These are phyloP conservation scores for Guadua angustifolia DNA, from an alignment of 176 grass and related monocot genomes.

Conservation along the genomic window DNA sequence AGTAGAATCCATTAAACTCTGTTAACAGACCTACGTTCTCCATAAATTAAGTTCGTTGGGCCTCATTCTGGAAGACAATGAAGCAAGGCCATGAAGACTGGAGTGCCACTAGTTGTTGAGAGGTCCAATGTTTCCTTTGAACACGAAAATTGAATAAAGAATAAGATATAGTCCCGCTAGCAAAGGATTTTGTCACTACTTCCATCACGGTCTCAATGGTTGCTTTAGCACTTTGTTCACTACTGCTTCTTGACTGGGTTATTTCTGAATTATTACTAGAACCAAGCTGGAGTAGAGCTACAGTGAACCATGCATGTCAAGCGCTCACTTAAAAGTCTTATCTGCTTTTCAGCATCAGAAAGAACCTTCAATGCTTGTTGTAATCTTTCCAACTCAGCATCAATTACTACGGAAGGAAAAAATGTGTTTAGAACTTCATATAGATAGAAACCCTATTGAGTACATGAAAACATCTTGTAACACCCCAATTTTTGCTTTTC, in stretches of 20 bases:
- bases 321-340: conserved; percentile 88
- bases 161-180: conserved; percentile 54
- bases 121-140: conserved; percentile 47
- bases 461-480: not conserved
- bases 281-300: conserved; percentile 92
- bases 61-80: conserved; percentile 52
- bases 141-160: conserved; percentile 48
- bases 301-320: conserved; percentile 98
- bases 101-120: conserved; percentile 55
- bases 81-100: conserved; percentile 48
- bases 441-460: not conserved
- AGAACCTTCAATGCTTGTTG: conserved; percentile 94
- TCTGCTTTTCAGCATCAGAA: conserved; percentile 94
- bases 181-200: conserved; percentile 54
- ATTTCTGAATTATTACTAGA: conserved; percentile 75
- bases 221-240: conserved; percentile 64
- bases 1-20: conserved; percentile 49
- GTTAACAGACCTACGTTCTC: conserved; percentile 62
- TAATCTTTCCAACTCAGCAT: conserved; percentile 90
- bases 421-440: conserved; percentile 23
- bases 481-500: too few species aligned
- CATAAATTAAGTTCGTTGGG: conserved; percentile 47
- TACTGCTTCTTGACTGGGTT: conserved; percentile 63
- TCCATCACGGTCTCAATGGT: conserved; percentile 54
- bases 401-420: conserved; percentile 67